A percentile compares a stretch with the other conserved stretches of the same genome.
phyloP scores from a whole-genome alignment of 495 filamentous ascomycete genomes.

The Penicillium salamii region DNA sequence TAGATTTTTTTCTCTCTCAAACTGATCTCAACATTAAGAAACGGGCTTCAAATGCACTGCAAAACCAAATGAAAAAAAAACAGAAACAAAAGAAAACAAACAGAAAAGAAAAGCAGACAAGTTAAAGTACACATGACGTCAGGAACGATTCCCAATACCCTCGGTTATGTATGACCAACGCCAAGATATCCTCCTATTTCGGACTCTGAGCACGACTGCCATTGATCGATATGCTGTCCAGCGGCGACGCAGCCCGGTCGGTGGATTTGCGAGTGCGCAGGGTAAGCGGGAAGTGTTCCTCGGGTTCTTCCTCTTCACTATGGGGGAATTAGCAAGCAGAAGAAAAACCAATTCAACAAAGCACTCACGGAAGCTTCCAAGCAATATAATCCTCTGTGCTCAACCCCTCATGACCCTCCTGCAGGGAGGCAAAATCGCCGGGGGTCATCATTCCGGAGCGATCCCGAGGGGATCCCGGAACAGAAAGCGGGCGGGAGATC shows the following conservation, averaged over 20 bases:
- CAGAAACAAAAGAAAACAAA: constrained; percentile 3
- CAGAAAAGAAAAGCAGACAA: no score
- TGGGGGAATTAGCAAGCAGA: constrained; percentile 18
- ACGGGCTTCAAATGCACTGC: constrained; percentile 19
- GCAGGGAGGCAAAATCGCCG: constrained; percentile 92
- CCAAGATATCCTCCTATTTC: neutral
- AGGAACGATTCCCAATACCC: neutral
- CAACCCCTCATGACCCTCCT: constrained; percentile 89
- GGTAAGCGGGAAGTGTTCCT: constrained; percentile 89
- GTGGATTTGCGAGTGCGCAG: constrained; percentile 49
- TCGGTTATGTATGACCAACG: neutral
- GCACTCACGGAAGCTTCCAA: constrained; percentile 93
- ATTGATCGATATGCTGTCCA: constrained; percentile 43
- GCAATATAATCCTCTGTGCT: constrained; percentile 97
- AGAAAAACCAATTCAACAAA: constrained; percentile 1
- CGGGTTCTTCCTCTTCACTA: constrained; percentile 92
- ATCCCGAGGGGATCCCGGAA: constrained; percentile 87
- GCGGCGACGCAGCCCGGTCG: constrained; percentile 39
- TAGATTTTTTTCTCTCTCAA: neutral
- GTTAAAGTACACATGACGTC: constrained; percentile 12
- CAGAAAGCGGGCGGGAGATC: constrained; percentile 88
- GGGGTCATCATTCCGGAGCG: constrained; percentile 98
- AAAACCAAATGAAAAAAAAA: neutral
- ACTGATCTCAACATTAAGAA: neutral
- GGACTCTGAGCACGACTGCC: constrained; percentile 14